Base-by-base conservation (phyloP, 2,329 filamentous ascomycete species). In the Alternaria burnsii region DNA sequence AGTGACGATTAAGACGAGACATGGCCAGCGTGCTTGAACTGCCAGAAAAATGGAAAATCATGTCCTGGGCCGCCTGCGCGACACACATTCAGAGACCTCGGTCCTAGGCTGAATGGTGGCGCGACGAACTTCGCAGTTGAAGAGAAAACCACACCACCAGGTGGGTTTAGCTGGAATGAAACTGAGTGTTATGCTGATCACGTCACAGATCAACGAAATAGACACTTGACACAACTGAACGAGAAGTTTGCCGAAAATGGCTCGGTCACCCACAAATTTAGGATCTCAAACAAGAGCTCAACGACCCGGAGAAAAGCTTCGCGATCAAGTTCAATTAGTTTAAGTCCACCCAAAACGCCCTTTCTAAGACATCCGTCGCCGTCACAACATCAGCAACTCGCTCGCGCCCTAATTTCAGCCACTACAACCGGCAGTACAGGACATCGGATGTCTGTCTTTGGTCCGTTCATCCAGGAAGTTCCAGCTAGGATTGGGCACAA, bases 11-110 rank as follows among this genome's bases (percentile, higher is more conserved):
- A 71, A 76, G 76, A 77, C 58, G 74, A 77, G 55, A 71, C 65
- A 12, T 78, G 75, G 76, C 76, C 76, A 20, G 59, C 47, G 20
- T 78, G 76, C 58, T 36, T 71, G 18, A 76, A 77, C 28, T 78
- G 75, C 59, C 68, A 71, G 55, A 77, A 74, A 53, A 77, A 77
- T 55, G 56, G 68, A 9, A 77, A 76, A 57, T 56, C 54, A 47
- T 78, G 76, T 62, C 74, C 76, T 18, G 76, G 76, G 1, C 74
- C 72, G 43, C 75, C 74, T 22, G 63, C 72, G 28, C 68, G 72
- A 46, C 74, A 77, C 44, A 77, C 72, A 0, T 77, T 77, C 63
- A 73, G 61, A 67, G 72, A 75, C 28, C 55, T 70, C 14, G 73
- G 72, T 14, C 69, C 69, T 16, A 64, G 58, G 44, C 52, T 73